These are phyloP conservation scores for Coniferiporia weirii DNA, from an alignment of 1,284 basidiomycete species.

Conservation along the genomic window DNA sequence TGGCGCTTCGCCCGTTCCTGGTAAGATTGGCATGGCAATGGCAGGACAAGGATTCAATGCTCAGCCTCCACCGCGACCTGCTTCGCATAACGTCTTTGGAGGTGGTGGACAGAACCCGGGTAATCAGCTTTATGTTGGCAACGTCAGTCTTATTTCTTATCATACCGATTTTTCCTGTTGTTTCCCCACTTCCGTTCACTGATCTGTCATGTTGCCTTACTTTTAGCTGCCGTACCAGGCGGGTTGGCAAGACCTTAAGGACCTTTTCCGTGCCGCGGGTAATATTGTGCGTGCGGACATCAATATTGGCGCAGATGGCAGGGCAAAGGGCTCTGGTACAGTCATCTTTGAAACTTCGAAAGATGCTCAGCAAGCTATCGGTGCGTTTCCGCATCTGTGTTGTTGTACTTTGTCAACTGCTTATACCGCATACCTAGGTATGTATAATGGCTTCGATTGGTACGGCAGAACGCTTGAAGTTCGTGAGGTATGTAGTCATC, in stretches of 20 bases:
- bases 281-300: conserved; percentile 94
- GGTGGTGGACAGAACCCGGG: conserved; percentile 56
- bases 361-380: conserved; percentile 87
- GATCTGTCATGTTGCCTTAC: conserved; percentile 4
- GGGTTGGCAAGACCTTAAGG: conserved; percentile 98
- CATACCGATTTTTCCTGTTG: neutral
- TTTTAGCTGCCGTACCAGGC: conserved; percentile 86
- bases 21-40: conserved; percentile 90
- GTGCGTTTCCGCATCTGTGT: conserved; percentile 41
- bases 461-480: conserved; percentile 90
- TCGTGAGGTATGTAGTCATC: conserved; percentile 62
- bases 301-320: conserved; percentile 86
- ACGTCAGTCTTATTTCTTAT: conserved; percentile 48
- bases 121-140: conserved; percentile 89
- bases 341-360: conserved; percentile 91
- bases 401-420: neutral
- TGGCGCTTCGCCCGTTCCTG: conserved; percentile 87
- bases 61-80: conserved; percentile 66
- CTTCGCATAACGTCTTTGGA: conserved; percentile 69
- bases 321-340: conserved; percentile 91
- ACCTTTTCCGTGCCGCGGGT: conserved; percentile 91
- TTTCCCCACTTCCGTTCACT: neutral
- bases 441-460: conserved; percentile 95
- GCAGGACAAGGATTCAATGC: conserved; percentile 74
- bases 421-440: conserved; percentile 42